Evolutionary conservation across 306 rosid species (phyloP).

Genomic region (Sicyos edulis): DNA sequence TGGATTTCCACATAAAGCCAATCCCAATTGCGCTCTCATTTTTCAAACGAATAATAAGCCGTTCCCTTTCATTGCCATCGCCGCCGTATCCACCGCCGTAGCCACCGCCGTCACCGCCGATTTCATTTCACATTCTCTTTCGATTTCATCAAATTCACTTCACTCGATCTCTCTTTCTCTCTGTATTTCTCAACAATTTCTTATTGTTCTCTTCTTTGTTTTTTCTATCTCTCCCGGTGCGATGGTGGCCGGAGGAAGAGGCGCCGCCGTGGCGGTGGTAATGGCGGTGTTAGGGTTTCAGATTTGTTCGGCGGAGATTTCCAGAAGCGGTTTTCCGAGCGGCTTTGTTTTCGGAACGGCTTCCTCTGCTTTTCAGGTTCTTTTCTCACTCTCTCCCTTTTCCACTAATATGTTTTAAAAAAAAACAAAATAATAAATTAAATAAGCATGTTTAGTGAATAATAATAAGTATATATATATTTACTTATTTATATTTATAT

Average conservation of each 20-base stretch:
- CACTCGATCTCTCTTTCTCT: neutral
- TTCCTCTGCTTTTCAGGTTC: conserved; percentile 81
- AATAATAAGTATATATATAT: too few relatives aligned
- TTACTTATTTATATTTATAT: too few relatives aligned
- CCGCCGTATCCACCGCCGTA: conserved; percentile 10
- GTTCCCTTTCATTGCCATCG: neutral
- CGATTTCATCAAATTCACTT: neutral
- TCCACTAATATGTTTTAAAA: too few relatives aligned
- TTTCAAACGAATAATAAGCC: neutral
- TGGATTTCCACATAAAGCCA: conserved; percentile 1
- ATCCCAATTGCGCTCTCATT: neutral
- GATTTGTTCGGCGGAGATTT: conserved; percentile 40
- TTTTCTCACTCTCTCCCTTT: neutral
- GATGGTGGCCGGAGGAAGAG: conserved; percentile 35
- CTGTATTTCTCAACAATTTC: too few relatives aligned
- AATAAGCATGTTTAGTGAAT: too few relatives aligned
- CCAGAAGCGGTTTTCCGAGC: conserved; percentile 54
- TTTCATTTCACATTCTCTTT: conserved; percentile 12
- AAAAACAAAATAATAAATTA: too few relatives aligned
- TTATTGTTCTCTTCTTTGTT: too few relatives aligned
- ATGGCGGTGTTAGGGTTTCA: conserved; percentile 29
- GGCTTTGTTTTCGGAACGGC: conserved; percentile 87
- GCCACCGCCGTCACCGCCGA: neutral
- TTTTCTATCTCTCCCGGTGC: neutral
- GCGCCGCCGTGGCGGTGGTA: conserved; percentile 19